A percentile compares a stretch with the other conserved stretches of the same genome.
Evolutionary conservation across 768 basidiomycete genomes (phyloP).

Genomic region (Postia placenta): DNA sequence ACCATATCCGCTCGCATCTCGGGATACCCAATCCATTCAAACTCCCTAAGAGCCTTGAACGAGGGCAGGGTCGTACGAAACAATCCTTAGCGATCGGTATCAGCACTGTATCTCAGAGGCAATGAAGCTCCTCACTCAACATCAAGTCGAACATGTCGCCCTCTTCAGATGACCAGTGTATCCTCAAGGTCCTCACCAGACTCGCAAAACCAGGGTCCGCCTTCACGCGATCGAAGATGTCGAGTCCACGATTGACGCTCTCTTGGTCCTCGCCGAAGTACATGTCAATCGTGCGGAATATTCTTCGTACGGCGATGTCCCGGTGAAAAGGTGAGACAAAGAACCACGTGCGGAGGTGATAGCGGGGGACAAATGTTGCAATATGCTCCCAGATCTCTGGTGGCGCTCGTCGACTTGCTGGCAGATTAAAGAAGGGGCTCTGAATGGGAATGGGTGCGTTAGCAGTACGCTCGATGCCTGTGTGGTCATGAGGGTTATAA

Average conservation of each 20-base stretch:
- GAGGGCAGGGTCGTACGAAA: conserved; percentile 59
- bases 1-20: conserved; percentile 67
- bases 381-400: conserved; percentile 66
- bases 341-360: conserved; percentile 65
- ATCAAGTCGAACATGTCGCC: conserved; percentile 62
- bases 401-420: conserved; percentile 56
- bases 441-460: conserved; percentile 2
- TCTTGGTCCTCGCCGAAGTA: conserved; percentile 57
- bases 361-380: conserved; percentile 54
- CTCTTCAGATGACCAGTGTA: conserved; percentile 69
- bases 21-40: conserved; percentile 77
- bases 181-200: conserved; percentile 48
- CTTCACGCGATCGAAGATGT: conserved; percentile 64
- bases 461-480: too few relatives aligned
- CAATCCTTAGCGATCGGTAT: conserved; percentile 35
- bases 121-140: conserved; percentile 32
- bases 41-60: conserved; percentile 53
- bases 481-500: too few relatives aligned
- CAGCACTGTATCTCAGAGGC: not conserved
- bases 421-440: conserved; percentile 30
- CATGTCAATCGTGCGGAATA: conserved; percentile 63
- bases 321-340: conserved; percentile 59
- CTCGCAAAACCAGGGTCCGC: conserved; percentile 55
- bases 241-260: conserved; percentile 48
- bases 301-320: conserved; percentile 55